Percentiles rank a stretch among this genome's conserved stretches.
Evolutionary conservation across 108 stramenopile genomes (phyloP).

Genomic region (Skeletonema potamos): DNA sequence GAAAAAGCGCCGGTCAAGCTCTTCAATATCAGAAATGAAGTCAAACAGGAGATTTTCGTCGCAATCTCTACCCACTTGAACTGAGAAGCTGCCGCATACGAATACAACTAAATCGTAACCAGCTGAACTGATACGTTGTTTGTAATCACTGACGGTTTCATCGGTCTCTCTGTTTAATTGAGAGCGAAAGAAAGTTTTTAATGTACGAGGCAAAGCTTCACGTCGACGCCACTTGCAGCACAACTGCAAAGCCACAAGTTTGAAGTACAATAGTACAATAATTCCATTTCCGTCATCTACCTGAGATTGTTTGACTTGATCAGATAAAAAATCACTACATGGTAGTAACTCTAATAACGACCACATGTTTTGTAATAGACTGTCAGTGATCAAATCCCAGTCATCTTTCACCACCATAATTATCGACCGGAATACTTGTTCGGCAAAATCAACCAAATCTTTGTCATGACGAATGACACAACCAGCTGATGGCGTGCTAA

Average conservation of each 20-base stretch:
- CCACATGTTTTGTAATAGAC: conserved; percentile 26
- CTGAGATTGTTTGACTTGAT: not conserved
- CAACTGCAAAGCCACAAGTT: conserved; percentile 26
- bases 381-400: conserved; percentile 8
- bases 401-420: conserved; percentile 12
- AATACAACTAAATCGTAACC: conserved; percentile 31
- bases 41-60: conserved; percentile 36
- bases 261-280: conserved; percentile 14
- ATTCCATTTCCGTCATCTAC: not conserved
- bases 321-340: not conserved
- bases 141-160: not conserved
- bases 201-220: conserved; percentile 5
- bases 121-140: not conserved
- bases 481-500: not conserved
- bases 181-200: conserved; percentile 10
- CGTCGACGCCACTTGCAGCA: conserved; percentile 26
- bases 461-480: conserved; percentile 14
- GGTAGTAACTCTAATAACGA: conserved; percentile 32
- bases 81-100: conserved; percentile 51
- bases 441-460: conserved; percentile 21
- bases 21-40: conserved; percentile 61
- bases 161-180: not conserved
- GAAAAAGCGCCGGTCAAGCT: conserved; percentile 48
- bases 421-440: conserved; percentile 16
- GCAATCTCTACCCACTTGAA: conserved; percentile 4